These are phyloP conservation scores for Penicillium sp. DNA, from an alignment of 2,329 filamentous ascomycete genomes.

Conservation along the genomic window DNA sequence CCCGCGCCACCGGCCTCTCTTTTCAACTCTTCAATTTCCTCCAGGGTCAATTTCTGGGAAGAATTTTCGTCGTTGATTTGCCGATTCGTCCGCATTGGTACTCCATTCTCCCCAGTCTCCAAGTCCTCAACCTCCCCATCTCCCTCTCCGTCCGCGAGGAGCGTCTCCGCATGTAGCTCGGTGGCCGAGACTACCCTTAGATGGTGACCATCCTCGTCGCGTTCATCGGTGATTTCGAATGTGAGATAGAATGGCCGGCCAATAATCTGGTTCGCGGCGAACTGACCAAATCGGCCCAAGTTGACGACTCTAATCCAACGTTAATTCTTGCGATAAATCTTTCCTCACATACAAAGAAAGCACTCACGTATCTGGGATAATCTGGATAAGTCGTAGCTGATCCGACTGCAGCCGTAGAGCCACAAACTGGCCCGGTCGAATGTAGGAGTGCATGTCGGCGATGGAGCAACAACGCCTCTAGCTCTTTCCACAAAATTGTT, in stretches of 20 bases:
- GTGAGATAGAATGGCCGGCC: constrained; percentile 89
- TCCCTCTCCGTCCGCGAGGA: constrained; percentile 52
- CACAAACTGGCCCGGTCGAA: constrained; percentile 38
- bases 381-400: constrained; percentile 54
- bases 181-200: constrained; percentile 74
- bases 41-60: constrained; percentile 70
- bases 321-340: constrained; percentile 16
- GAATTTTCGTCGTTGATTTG: constrained; percentile 60
- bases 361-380: constrained; percentile 63
- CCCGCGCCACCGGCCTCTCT: constrained; percentile 71
- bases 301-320: constrained; percentile 65
- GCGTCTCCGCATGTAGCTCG: constrained; percentile 75
- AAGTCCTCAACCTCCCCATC: constrained; percentile 38
- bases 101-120: constrained; percentile 35
- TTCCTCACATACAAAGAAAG: constrained; percentile 9
- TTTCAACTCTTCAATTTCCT: constrained; percentile 69
- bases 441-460: constrained; percentile 41
- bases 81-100: constrained; percentile 59
- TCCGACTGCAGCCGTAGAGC: constrained; percentile 51
- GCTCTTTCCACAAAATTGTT: constrained; percentile 16
- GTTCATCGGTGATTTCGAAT: constrained; percentile 77
- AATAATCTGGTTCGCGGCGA: constrained; percentile 83
- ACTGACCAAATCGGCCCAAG: constrained; percentile 87
- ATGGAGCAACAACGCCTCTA: constrained; percentile 1
- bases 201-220: constrained; percentile 58